Evolutionary conservation across 1,284 basidiomycete genomes (phyloP), one percentile per base, ranked within the genome.

Genomic region (Schizopora paradoxa): DNA sequence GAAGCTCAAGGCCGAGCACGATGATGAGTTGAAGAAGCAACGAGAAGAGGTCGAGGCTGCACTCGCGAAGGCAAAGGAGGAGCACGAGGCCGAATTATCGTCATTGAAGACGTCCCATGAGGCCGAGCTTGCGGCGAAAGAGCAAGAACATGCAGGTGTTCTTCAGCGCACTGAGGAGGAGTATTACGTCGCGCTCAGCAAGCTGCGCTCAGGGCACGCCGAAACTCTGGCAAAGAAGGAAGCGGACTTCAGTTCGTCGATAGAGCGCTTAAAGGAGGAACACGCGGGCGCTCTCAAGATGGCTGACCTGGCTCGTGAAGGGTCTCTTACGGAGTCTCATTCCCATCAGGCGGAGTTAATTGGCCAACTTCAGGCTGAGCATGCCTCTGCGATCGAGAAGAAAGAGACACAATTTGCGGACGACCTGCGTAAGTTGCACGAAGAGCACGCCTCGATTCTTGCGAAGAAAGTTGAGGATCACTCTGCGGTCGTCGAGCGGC

Each of bases 161-260:
- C 69, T 86, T 6, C 77, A 78, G 49, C 74, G 71, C 39, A 86
- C 82, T 2, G 83, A 88, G 57, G 86, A 85, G 56, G 82, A 89
- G 55, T 88, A 86, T 57, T 87, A 88, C 58, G 79, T 85, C 43
- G 80, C 77, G 13, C 65, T 91, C 37, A 82, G 78, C 14, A 85
- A 82, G 56, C 72, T 88, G 32, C 79, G 82, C 25, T 66, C 60
- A 10, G 82, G 86, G 57, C 84, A 89, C 54, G 72, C 77, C 2
- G 76, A 79, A 47, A 68, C 73, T 18, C 61, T 88, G 40, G 74
- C 76, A 55, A 77, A 72, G 55, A 74, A 82, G 43, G 66, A 72
- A 1, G 68, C 70, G 4, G 83, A 90, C 47, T 66, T 73, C n/a
- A 66, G 72, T 28, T 76, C 74, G 1, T 68, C 69, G 6, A 65